These are phyloP conservation scores for Hyphopichia homilentoma DNA, from an alignment of 805 yeast species.

Conservation along the genomic window DNA sequence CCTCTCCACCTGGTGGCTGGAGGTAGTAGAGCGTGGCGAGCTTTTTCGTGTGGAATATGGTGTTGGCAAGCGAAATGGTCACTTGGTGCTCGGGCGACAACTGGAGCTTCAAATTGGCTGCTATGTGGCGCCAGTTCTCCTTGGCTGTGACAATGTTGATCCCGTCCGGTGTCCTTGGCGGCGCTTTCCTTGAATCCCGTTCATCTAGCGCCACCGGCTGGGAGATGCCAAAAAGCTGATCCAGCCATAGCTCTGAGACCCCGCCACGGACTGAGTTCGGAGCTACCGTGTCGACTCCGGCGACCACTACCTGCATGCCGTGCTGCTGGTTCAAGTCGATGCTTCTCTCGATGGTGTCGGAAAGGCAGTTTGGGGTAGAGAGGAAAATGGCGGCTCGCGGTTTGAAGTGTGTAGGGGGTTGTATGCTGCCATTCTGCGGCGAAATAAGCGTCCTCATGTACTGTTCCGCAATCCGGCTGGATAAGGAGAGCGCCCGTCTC, in stretches of 20 bases:
- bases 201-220: slow-evolving; percentile 17
- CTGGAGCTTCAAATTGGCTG: slow-evolving; percentile 18
- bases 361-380: slow-evolving; percentile 33
- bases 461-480: neutral
- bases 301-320: slow-evolving; percentile 34
- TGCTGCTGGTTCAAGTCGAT: slow-evolving; percentile 21
- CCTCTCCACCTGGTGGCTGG: slow-evolving; percentile 12
- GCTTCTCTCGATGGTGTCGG: slow-evolving; percentile 26
- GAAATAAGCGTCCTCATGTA: slow-evolving; percentile 10
- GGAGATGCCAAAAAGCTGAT: slow-evolving; percentile 16
- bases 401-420: slow-evolving; percentile 4
- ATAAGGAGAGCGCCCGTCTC: neutral
- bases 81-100: slow-evolving; percentile 12
- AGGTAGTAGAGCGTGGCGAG: slow-evolving; percentile 35
- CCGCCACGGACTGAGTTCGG: slow-evolving; percentile 32
- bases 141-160: slow-evolving; percentile 29
- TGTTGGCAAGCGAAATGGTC: slow-evolving; percentile 33
- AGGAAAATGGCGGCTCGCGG: slow-evolving; percentile 31
- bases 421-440: slow-evolving; percentile 6
- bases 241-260: slow-evolving; percentile 37
- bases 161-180: slow-evolving; percentile 32
- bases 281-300: slow-evolving; percentile 37
- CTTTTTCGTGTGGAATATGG: slow-evolving; percentile 33
- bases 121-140: slow-evolving; percentile 36
- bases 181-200: slow-evolving; percentile 18